A percentile compares a stretch with the other conserved stretches of the same genome.
Conservation (phyloP, 2,329 filamentous ascomycete species). For the Colletotrichum zoysiae region DNA sequence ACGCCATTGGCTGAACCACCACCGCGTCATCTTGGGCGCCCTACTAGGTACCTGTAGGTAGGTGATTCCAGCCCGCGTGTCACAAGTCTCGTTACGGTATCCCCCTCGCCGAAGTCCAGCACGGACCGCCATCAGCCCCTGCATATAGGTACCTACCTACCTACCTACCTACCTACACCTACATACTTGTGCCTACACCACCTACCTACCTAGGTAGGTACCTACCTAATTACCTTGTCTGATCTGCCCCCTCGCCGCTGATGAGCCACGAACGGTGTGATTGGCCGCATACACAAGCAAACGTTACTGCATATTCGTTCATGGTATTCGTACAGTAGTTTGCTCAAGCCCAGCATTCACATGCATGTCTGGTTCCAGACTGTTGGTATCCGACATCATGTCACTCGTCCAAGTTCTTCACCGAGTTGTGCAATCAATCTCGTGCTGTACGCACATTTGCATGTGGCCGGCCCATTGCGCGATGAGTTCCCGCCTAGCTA, state of each 20-base stretch:
- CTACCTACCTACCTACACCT: neutral
- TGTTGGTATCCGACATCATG: neutral
- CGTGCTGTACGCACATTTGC: neutral
- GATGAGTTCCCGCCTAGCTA: neutral
- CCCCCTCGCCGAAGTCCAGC: slow-evolving; percentile 28
- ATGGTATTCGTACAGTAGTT: too few relatives aligned
- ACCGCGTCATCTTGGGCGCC: neutral
- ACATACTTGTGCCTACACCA: neutral
- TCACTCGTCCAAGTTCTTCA: neutral
- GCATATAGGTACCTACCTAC: slow-evolving; percentile 16
- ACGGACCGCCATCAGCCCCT: slow-evolving; percentile 28
- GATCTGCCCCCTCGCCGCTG: neutral
- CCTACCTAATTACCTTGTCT: too few relatives aligned
- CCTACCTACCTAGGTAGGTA: too few relatives aligned
- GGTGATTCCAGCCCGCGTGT: slow-evolving; percentile 14
- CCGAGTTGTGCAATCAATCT: neutral
- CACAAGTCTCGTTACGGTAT: slow-evolving; percentile 20
- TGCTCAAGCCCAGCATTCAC: too few relatives aligned
- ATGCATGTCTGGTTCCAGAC: neutral
- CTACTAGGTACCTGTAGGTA: neutral
- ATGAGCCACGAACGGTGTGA: slow-evolving; percentile 9
- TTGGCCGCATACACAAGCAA: slow-evolving; percentile 16
- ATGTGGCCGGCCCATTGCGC: neutral
- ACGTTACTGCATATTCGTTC: too few relatives aligned
- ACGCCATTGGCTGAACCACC: neutral